Conservation (phyloP, 2,329 filamentous ascomycete species). For the Phaeosphaeriaceae sp. region DNA sequence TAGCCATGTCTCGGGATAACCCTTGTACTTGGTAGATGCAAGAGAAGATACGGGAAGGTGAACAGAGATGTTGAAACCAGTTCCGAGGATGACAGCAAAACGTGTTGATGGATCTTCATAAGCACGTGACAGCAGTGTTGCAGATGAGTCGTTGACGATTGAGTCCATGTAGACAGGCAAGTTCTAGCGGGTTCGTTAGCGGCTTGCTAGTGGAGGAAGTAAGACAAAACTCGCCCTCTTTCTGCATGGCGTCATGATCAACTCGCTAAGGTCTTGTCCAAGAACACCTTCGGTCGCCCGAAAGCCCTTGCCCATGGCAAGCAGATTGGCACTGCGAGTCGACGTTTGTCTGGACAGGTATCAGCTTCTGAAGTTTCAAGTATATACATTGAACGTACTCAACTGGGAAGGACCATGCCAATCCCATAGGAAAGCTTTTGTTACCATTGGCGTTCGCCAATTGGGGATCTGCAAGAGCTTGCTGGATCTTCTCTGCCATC, state of each 20-base stretch:
- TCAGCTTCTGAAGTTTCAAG: background rate
- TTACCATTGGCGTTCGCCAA: slow-evolving; percentile 47
- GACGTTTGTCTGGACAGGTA: slow-evolving; percentile 62
- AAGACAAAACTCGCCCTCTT: slow-evolving; percentile 49
- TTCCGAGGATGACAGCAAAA: slow-evolving; percentile 71
- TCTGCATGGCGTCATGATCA: slow-evolving; percentile 67
- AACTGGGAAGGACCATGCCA: slow-evolving; percentile 73
- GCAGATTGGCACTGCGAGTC: slow-evolving; percentile 62
- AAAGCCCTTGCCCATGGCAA: slow-evolving; percentile 73
- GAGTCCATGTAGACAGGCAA: slow-evolving; percentile 68
- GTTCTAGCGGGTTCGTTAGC: slow-evolving; percentile 40
- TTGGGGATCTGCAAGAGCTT: slow-evolving; percentile 56
- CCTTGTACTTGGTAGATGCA: slow-evolving; percentile 63
- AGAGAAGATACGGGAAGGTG: slow-evolving; percentile 66
- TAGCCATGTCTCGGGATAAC: slow-evolving; percentile 63
- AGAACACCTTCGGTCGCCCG: slow-evolving; percentile 65
- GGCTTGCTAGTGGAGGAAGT: slow-evolving; percentile 6
- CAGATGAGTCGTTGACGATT: slow-evolving; percentile 71
- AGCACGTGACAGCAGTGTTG: slow-evolving; percentile 68
- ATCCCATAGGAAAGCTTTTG: slow-evolving; percentile 62
- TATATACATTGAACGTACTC: slow-evolving; percentile 52
- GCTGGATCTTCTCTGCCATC: slow-evolving; percentile 68
- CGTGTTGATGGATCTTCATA: slow-evolving; percentile 68
- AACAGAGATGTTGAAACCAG: slow-evolving; percentile 71
- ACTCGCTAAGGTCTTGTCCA: slow-evolving; percentile 65